Conservation (phyloP, 768 basidiomycete species). For the Astraeus odoratus region DNA sequence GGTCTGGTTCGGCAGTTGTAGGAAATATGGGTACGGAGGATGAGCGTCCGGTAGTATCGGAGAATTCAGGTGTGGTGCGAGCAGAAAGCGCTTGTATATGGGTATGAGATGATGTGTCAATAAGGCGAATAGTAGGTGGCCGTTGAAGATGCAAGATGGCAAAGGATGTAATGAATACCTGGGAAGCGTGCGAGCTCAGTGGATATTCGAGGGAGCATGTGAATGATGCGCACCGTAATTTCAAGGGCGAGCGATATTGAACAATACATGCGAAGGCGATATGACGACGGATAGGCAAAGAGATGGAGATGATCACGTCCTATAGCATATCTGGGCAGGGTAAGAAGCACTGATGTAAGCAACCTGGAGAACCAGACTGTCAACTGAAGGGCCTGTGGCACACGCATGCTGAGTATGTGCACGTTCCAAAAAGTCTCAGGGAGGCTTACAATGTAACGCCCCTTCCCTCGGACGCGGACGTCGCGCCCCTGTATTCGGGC, state of each 20-base stretch:
- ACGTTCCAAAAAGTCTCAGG: not conserved
- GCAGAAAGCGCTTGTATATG: constrained; percentile 23
- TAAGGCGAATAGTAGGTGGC: constrained; percentile 64
- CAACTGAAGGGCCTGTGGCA: constrained; percentile 50
- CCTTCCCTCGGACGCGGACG: constrained; percentile 60
- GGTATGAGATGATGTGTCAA: constrained; percentile 46
- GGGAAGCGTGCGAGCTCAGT: constrained; percentile 3
- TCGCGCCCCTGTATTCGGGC: constrained; percentile 67
- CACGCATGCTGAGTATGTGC: not conserved
- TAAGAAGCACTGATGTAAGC: constrained; percentile 40
- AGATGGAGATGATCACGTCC: constrained; percentile 34
- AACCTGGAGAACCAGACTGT: constrained; percentile 53
- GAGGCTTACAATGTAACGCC: constrained; percentile 51
- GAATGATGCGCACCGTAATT: constrained; percentile 40
- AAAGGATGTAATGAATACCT: constrained; percentile 50
- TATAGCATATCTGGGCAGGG: constrained; percentile 35
- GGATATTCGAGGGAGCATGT: not conserved
- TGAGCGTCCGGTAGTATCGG: constrained; percentile 12
- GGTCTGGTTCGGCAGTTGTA: constrained; percentile 41
- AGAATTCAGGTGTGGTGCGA: constrained; percentile 37
- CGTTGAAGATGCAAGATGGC: constrained; percentile 55
- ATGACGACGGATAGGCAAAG: constrained; percentile 29
- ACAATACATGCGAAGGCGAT: constrained; percentile 40
- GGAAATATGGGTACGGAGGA: constrained; percentile 20
- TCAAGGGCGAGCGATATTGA: constrained; percentile 42